Percentiles rank a stretch among this genome's conserved stretches.
phyloP scores from a whole-genome alignment of 768 basidiomycete genomes.

The Mycena rebaudengoi region DNA sequence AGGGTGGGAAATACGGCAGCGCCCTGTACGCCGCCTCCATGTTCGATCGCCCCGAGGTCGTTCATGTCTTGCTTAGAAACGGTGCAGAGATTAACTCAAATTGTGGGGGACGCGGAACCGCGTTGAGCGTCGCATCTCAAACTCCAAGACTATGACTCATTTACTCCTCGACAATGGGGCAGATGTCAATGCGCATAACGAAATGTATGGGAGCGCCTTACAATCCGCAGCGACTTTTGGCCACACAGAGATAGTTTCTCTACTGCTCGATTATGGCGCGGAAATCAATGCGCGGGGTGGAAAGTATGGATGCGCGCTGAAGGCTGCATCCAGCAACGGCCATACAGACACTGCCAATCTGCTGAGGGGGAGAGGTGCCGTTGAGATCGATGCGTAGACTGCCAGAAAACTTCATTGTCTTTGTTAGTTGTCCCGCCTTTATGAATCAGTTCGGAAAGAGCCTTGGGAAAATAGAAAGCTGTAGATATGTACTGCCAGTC shows the following conservation, averaged over 20 bases:
- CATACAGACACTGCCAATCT: too few relatives aligned
- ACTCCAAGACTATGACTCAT: background rate
- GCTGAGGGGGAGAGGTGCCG: too few relatives aligned
- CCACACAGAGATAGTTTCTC: background rate
- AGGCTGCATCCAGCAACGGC: background rate
- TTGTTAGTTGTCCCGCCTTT: too few relatives aligned
- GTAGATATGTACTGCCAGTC: too few relatives aligned
- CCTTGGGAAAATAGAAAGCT: too few relatives aligned
- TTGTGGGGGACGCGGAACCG: background rate
- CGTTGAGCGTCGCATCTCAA: background rate
- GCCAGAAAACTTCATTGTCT: too few relatives aligned
- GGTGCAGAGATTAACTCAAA: background rate
- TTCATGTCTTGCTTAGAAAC: background rate
- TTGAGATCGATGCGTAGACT: too few relatives aligned
- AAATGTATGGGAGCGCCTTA: background rate
- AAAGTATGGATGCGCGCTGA: background rate
- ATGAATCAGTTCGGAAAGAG: too few relatives aligned
- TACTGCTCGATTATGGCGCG: background rate
- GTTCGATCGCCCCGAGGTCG: background rate
- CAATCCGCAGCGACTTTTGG: background rate
- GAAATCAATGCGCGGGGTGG: background rate
- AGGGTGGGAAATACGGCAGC: background rate
- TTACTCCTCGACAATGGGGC: constrained; percentile 3
- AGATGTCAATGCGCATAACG: background rate
- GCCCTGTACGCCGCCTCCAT: background rate